Evolutionary conservation across 805 yeast genomes (phyloP), one percentile per base, ranked within the genome.

Genomic region (Groenewaldozyma tartarivorans): DNA sequence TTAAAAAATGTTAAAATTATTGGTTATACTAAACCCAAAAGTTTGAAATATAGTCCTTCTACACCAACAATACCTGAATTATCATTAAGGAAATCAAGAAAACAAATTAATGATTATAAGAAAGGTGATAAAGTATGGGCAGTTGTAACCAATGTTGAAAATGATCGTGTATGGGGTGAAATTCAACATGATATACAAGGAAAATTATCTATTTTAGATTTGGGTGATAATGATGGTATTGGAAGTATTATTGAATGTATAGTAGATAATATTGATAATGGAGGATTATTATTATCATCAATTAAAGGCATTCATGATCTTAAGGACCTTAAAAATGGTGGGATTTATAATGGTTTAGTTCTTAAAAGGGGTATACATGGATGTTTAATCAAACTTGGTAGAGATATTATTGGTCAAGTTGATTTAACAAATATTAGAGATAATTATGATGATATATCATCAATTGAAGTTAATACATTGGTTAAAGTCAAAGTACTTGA

Each of bases 11-110:
- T 24, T 24, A 75, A 72, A 52, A 72, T 88, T 16, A 71, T 86
- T 50, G 96, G 96, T 2, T 77, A 61, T 58, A 87, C 78, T 56
- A 90, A 85, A 58, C 68, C 77, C 5, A 73, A 78, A 44, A 77
- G 70, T 43, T 85, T 80, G 53, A 71, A 69, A 42, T 65, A 79
- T 17, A 69, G 83, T 17, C 80, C 75, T 51, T 72, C 69, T 40
- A 73, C 74, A 45, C 71, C 74, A 36, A 59, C 71, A 7, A 69
- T 82, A 11, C 58, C 81, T 40, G 95, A 85, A 61, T 66, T 87
- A 45, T 71, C 81, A 17, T 66, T 75, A 20, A 13, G 18, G 17
- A 51, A 63, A 11, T 39, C 56, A 3, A 52, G 56, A 1, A 52
- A 53, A 22, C 52, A 51, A 6, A 57, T 65, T 2, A 48, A 67